Conservation (phyloP, 345 rosid genomes). For the Citropsis articulata region DNA sequence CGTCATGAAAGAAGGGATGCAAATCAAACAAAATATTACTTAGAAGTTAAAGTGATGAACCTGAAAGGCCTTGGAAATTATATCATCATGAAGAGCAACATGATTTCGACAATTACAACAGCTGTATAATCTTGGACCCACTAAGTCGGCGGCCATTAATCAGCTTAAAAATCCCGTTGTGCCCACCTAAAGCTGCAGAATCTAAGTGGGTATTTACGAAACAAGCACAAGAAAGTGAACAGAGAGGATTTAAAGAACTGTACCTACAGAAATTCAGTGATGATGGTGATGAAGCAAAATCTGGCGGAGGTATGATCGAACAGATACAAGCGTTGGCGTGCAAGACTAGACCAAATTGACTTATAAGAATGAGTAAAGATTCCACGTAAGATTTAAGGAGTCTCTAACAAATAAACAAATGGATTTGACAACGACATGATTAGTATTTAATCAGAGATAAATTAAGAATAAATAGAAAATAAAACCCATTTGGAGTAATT, state of each 20-base stretch:
- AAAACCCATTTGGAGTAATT: not conserved
- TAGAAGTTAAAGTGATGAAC: constrained; percentile 37
- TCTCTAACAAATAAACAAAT: constrained; percentile 17
- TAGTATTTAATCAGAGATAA: not conserved
- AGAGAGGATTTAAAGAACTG: constrained; percentile 7
- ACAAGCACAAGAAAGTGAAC: constrained; percentile 5
- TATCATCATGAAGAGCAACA: constrained; percentile 85
- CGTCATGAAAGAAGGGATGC: not conserved
- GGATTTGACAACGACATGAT: constrained; percentile 18
- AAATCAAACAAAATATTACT: not conserved
- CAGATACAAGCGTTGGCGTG: constrained; percentile 36
- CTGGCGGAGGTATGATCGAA: too few species aligned
- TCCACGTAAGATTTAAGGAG: constrained; percentile 18
- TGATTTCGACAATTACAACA: constrained; percentile 82
- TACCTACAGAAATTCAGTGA: constrained; percentile 10
- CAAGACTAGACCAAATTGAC: constrained; percentile 24
- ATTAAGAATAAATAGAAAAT: not conserved
- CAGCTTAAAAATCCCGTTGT: constrained; percentile 6
- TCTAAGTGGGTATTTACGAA: not conserved
- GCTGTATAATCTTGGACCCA: constrained; percentile 81
- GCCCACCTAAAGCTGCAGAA: not conserved
- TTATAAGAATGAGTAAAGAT: constrained; percentile 23
- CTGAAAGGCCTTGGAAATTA: constrained; percentile 94
- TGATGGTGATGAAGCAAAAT: not conserved
- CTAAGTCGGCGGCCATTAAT: constrained; percentile 63